These are phyloP conservation scores for Coemansia sp. DNA, from an alignment of 192 early-diverging fungal species.

Conservation along the genomic window DNA sequence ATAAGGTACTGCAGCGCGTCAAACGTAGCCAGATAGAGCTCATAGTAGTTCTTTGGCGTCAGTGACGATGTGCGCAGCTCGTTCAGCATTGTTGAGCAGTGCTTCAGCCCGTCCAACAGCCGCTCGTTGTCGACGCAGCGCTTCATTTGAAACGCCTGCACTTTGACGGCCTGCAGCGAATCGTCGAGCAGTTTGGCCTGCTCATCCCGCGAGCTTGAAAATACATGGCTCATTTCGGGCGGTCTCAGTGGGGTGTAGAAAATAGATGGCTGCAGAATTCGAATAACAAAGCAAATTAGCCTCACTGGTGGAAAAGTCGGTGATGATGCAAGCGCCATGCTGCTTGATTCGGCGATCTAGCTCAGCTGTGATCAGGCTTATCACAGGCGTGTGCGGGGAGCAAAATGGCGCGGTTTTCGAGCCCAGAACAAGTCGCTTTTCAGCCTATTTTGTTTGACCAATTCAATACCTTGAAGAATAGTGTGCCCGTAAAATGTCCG, in stretches of 20 bases:
- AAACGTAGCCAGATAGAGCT: constrained; percentile 99
- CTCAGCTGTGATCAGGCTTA: constrained; percentile 8
- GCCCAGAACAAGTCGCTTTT: constrained; percentile 1
- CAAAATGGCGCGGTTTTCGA: not conserved
- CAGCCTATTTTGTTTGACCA: not conserved
- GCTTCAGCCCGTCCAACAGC: constrained; percentile 96
- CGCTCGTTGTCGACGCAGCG: constrained; percentile 85
- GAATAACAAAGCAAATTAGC: not conserved
- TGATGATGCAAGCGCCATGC: not conserved
- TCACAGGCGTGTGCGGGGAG: constrained; percentile 4
- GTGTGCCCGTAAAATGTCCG: constrained; percentile 20
- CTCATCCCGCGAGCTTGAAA: constrained; percentile 63
- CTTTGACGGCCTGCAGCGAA: constrained; percentile 86
- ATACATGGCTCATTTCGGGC: constrained; percentile 38
- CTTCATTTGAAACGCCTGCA: constrained; percentile 94
- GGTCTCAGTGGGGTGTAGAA: not conserved
- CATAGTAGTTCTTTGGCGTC: constrained; percentile 98
- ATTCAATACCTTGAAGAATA: not conserved
- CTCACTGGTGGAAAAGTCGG: not conserved
- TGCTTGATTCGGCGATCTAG: constrained; percentile 1
- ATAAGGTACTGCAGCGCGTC: constrained; percentile 94
- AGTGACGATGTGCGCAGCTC: constrained; percentile 94
- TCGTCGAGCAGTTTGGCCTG: constrained; percentile 93
- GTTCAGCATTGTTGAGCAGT: constrained; percentile 95
- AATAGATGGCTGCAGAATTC: not conserved